Conservation (phyloP, 2,329 filamentous ascomycete species). For the Diplocarpon rosae region DNA sequence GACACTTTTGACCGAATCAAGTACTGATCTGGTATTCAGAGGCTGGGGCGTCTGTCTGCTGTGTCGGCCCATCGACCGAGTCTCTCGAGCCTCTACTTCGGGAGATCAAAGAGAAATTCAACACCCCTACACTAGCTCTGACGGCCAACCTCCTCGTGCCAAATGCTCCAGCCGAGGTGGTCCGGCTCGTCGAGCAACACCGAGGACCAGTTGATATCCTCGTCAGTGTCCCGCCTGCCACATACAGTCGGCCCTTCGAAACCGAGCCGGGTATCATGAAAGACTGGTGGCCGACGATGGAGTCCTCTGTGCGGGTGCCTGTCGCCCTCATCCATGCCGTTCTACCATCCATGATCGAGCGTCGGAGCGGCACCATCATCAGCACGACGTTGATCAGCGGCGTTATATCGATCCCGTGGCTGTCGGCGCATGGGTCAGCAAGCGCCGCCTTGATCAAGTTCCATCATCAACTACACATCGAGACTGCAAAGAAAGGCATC, state of each 20-base stretch:
- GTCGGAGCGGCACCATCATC: conserved; percentile 15
- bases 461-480: conserved; percentile 16
- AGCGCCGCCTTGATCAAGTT: conserved; percentile 16
- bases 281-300: conserved; percentile 13
- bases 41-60: conserved; percentile 25
- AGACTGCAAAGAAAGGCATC: conserved; percentile 16
- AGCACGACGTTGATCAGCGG: conserved; percentile 6
- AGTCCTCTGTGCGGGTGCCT: conserved; percentile 4
- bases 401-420: conserved; percentile 8
- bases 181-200: conserved; percentile 7
- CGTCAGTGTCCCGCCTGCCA: conserved; percentile 10
- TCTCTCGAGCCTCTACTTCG: conserved; percentile 12
- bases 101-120: conserved; percentile 16
- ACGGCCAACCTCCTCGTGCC: conserved; percentile 12
- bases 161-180: conserved; percentile 4
- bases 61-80: conserved; percentile 11
- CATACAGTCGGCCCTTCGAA: conserved; percentile 6
- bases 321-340: conserved; percentile 16
- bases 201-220: conserved; percentile 16
- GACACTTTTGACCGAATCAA: neutral
- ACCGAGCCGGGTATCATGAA: conserved; percentile 9
- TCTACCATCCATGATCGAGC: conserved; percentile 15
- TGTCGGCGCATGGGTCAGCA: conserved; percentile 10
- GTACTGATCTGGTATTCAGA: conserved; percentile 1
- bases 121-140: conserved; percentile 11